These are phyloP conservation scores for Botrytis porri DNA, from an alignment of 2,329 filamentous ascomycete genomes.

Conservation along the genomic window DNA sequence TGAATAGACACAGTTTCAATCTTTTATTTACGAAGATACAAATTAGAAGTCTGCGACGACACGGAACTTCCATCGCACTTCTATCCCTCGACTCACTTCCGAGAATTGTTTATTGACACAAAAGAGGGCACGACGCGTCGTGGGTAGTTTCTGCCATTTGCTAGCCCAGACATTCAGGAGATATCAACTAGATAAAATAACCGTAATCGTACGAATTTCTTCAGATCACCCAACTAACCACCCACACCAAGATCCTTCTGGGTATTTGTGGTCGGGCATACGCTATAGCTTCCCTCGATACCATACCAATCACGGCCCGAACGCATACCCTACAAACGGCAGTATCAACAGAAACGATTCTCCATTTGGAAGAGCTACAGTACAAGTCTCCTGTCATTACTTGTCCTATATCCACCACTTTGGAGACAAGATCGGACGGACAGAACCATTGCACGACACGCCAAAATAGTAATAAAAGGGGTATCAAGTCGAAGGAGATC, in stretches of 20 bases:
- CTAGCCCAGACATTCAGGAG: constrained; percentile 3
- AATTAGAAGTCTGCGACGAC: background rate
- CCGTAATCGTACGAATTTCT: background rate
- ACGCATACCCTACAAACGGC: background rate
- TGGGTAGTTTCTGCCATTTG: background rate
- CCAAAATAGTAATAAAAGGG: constrained; percentile 11
- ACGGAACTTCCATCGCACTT: background rate
- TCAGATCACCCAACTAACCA: background rate
- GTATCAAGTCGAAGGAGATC: background rate
- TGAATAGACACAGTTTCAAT: constrained; percentile 2
- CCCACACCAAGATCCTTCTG: background rate
- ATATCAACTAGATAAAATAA: background rate
- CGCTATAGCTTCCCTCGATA: background rate
- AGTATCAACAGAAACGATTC: background rate
- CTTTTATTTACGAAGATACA: background rate
- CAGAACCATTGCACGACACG: constrained; percentile 17
- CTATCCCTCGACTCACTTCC: background rate
- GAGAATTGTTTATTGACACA: constrained; percentile 2
- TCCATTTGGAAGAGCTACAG: constrained; percentile 22
- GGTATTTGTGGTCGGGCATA: constrained; percentile 1
- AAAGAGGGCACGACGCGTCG: background rate
- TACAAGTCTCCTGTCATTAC: constrained; percentile 15
- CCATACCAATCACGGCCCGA: background rate
- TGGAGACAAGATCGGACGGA: constrained; percentile 31
- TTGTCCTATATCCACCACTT: constrained; percentile 21